phyloP scores from a whole-genome alignment of 2,329 filamentous ascomycete genomes.

The Ophioceras dolichostomum region DNA sequence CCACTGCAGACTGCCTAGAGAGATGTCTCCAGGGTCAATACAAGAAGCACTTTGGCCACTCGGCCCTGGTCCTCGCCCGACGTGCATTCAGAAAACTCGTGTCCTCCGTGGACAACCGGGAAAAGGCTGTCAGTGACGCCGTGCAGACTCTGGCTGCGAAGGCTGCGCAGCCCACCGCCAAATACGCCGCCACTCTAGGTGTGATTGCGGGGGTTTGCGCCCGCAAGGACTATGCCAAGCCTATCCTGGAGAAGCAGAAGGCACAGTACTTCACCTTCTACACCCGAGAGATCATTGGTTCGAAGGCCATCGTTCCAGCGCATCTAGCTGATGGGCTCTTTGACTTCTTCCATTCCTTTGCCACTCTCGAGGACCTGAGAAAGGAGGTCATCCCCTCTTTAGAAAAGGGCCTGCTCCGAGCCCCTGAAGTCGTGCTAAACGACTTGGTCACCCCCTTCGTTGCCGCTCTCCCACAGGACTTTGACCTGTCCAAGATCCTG shows the following conservation, averaged over 20 bases:
- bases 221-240: constrained; percentile 51
- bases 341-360: constrained; percentile 75
- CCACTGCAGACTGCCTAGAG: constrained; percentile 64
- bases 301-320: constrained; percentile 54
- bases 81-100: constrained; percentile 69
- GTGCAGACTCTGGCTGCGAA: constrained; percentile 61
- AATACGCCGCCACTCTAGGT: constrained; percentile 68
- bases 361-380: constrained; percentile 60
- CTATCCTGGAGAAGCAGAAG: constrained; percentile 53
- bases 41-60: constrained; percentile 54
- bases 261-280: constrained; percentile 72
- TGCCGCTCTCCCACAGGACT: constrained; percentile 49
- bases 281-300: constrained; percentile 71
- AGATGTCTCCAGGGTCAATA: constrained; percentile 57
- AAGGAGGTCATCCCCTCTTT: constrained; percentile 67
- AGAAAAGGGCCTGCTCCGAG: constrained; percentile 79
- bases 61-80: constrained; percentile 65
- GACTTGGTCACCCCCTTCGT: constrained; percentile 67
- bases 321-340: constrained; percentile 62
- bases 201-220: constrained; percentile 79
- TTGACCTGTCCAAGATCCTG: constrained; percentile 70
- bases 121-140: constrained; percentile 48
- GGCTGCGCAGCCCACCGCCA: constrained; percentile 46
- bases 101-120: constrained; percentile 40
- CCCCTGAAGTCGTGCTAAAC: constrained; percentile 79